Conservation (phyloP, 371 early-diverging fungal genomes). For the Rhizopus arrhizus region DNA sequence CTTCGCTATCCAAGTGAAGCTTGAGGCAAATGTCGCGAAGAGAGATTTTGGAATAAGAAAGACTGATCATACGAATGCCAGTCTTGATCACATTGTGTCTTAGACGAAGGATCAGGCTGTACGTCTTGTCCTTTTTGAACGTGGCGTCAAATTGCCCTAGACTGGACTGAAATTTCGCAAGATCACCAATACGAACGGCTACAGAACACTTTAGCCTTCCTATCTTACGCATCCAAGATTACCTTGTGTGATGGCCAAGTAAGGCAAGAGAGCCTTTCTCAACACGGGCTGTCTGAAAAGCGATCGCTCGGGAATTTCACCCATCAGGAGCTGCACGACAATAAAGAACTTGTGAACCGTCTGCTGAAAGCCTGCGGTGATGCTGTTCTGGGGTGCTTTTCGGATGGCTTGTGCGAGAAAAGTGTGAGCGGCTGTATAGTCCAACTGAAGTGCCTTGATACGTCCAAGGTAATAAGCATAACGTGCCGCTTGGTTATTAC, state of each 20-base stretch:
- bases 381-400: slow-evolving; percentile 90
- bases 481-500: slow-evolving; percentile 92
- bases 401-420: slow-evolving; percentile 91
- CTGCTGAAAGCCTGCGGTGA: slow-evolving; percentile 95
- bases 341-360: slow-evolving; percentile 91
- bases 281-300: slow-evolving; percentile 87
- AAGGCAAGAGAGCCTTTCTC: slow-evolving; percentile 83
- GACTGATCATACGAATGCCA: slow-evolving; percentile 93
- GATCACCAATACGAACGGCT: slow-evolving; percentile 94
- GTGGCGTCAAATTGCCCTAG: slow-evolving; percentile 71
- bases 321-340: slow-evolving; percentile 95
- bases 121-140: slow-evolving; percentile 88
- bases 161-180: slow-evolving; percentile 89
- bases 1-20: slow-evolving; percentile 94
- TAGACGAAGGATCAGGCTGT: slow-evolving; percentile 87
- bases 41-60: slow-evolving; percentile 94
- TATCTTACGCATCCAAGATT: slow-evolving; percentile 55
- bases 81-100: slow-evolving; percentile 99
- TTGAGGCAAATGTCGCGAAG: slow-evolving; percentile 94
- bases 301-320: slow-evolving; percentile 95
- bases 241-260: slow-evolving; percentile 91
- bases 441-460: slow-evolving; percentile 94
- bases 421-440: slow-evolving; percentile 89
- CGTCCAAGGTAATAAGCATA: slow-evolving; percentile 94
- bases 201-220: slow-evolving; percentile 58